Base-by-base conservation (phyloP, 495 filamentous ascomycete species). In the Hypoxylon perforatum region DNA sequence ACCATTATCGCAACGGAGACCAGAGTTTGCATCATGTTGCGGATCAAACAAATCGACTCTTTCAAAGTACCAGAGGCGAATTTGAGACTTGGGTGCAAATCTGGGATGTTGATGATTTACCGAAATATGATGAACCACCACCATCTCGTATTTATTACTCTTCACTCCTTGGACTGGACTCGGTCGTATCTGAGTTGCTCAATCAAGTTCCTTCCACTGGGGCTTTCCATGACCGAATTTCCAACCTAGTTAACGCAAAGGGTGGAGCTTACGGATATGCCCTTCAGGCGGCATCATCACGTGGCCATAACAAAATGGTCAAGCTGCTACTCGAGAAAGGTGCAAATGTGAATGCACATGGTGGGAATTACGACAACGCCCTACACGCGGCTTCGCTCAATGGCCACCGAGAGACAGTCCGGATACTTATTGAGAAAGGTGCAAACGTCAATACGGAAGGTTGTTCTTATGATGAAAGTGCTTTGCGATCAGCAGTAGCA, bases 341-440 rank as follows among this genome's bases (percentile, higher is more conserved):
- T 23, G 73, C 72, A 14, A 38, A 76, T 49, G 25, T 73, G 10
- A 67, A 72, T 44, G 58, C 47, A 9, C 62, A 63, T 38, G 70
- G 69, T 21, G 69, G 73, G 9, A 0, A 47, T 7, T 65, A 55
- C 36, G 70, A 57, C 19, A 70, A 42, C 19, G 69, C 66, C 23
- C 46, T 74, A 9, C 70, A 70, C 52, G 65, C 65, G 0, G 71
- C 71, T 35, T 56, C 55, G 10, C 18, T n/a, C 28, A 18, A 0
- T 15, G 69, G 69, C 19, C 42, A 70, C 38, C 19, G 59, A 21
- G 54, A 60, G 15, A 52, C 47, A 4, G 65, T 56, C 28, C 42
- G 33, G 14, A 22, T 65, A 8, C 61, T 65, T 4, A 10, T 61
- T 0, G 33, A 61, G 17, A 52, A 39, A 1, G 33, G 49, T 56